phyloP scores from a whole-genome alignment of 169 alveolate species.

The Cryptosporidium ubiquitum region DNA sequence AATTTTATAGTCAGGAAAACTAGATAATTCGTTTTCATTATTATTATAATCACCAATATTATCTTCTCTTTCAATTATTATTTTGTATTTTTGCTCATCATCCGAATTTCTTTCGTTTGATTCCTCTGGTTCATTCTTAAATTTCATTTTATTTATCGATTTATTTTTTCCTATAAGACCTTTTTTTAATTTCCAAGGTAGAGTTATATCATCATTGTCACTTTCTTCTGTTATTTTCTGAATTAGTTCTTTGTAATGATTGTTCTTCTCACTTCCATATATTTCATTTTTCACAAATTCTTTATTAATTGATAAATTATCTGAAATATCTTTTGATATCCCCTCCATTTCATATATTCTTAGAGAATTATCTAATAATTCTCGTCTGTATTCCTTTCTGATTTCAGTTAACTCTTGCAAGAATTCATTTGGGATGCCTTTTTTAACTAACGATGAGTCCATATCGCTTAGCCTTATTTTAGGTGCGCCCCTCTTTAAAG shows the following conservation, averaged over 20 bases:
- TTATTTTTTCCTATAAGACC: neutral
- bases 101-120: neutral
- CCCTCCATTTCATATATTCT: slow-evolving; percentile 39
- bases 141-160: neutral
- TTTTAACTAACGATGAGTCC: slow-evolving; percentile 28
- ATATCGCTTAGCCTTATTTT: slow-evolving; percentile 35
- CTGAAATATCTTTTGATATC: neutral
- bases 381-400: slow-evolving; percentile 45
- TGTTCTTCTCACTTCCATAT: slow-evolving; percentile 1
- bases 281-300: slow-evolving; percentile 32
- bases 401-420: slow-evolving; percentile 48
- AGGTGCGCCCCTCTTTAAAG: neutral
- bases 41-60: neutral
- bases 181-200: neutral
- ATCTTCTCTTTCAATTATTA: slow-evolving; percentile 28
- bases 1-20: neutral
- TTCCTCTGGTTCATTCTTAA: slow-evolving; percentile 8
- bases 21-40: neutral
- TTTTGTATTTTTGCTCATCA: neutral
- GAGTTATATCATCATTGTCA: neutral
- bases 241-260: neutral
- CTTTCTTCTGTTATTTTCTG: neutral
- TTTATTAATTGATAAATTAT: neutral
- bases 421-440: slow-evolving; percentile 41
- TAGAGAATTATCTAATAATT: slow-evolving; percentile 22